Evolutionary conservation across 2,329 filamentous ascomycete genomes (phyloP), one percentile per base, ranked within the genome.

Genomic region (Aspergillus sclerotialis): DNA sequence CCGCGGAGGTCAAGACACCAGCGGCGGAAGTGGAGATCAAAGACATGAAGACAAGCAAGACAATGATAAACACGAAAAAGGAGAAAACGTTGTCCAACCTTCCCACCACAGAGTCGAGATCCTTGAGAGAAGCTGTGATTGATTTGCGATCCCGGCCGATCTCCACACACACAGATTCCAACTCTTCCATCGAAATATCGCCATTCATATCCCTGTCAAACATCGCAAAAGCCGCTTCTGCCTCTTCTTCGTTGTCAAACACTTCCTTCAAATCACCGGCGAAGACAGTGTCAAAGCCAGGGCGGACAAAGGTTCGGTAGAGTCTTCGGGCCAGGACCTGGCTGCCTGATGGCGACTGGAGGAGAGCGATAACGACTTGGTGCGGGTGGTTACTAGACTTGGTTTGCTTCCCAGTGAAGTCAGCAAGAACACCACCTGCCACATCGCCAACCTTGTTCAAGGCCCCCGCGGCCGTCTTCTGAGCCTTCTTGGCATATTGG

Each of bases 171-270:
- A 93, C 88, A 14, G 85, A 79, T 60, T 95, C 89, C 14, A 96
- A 75, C 57, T 95, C 90, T 52, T 94, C 87, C 76, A 94, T 88
- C 1, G 85, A 93, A 32, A 95, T 94, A 52, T 96, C 90, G 4
- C 89, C 90, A 44, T 96, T 96, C 67, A 95, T 78, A 51, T 96
- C 90, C 55, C 92, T 93, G 64, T 96, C 90, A 48, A 95, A 95
- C 70, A 95, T 89, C 48, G 73, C 71, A 52, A 96, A 95, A 0
- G 89, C 89, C 3, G 84, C 84, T 35, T 92, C 83, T 1, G 88
- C 86, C 55, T 95, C 90, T 10, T 95, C 89, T 12, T 82, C 74
- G 15, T 81, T 84, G 7, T 82, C 75, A 49, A 94, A 95, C 1
- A 85, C 88, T 8, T 74, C 68, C 42, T 79, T 80, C 35, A 96